phyloP scores from a whole-genome alignment of 257 asterid genomes.

The Plectranthus barbatus region DNA sequence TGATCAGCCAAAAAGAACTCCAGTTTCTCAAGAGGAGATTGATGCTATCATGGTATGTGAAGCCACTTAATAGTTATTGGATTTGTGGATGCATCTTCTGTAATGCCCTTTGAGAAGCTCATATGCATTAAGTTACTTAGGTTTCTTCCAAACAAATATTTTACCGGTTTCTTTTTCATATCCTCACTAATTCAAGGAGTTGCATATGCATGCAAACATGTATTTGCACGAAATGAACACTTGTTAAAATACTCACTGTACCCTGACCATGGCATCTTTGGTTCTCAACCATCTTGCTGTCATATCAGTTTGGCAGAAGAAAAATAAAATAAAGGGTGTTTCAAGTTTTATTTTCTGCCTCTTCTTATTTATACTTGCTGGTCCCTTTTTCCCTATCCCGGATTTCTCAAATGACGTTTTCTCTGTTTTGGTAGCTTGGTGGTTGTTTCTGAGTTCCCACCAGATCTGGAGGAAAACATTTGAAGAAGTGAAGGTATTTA shows the following conservation, averaged over 20 bases:
- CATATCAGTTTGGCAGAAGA: too few species aligned
- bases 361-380: neutral
- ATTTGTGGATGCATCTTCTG: neutral
- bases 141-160: neutral
- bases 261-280: too few species aligned
- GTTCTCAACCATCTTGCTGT: too few species aligned
- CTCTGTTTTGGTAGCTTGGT: constrained; percentile 63
- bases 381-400: neutral
- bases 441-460: constrained; percentile 50
- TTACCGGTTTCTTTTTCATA: neutral
- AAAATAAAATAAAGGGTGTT: too few species aligned
- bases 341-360: too few species aligned
- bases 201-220: neutral
- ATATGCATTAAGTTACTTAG: neutral
- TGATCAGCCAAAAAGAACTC: constrained; percentile 91
- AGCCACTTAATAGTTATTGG: neutral
- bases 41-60: constrained; percentile 71
- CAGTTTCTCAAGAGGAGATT: constrained; percentile 79
- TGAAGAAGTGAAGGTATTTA: constrained; percentile 6
- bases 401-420: neutral
- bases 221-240: neutral
- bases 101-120: neutral
- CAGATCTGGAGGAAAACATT: constrained; percentile 2
- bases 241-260: neutral
- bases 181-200: neutral